Percentiles rank a stretch among this genome's conserved stretches.
These are phyloP conservation scores for Edaphochlamys debaryana DNA, from an alignment of 139 green algal genomes.

Conservation along the genomic window DNA sequence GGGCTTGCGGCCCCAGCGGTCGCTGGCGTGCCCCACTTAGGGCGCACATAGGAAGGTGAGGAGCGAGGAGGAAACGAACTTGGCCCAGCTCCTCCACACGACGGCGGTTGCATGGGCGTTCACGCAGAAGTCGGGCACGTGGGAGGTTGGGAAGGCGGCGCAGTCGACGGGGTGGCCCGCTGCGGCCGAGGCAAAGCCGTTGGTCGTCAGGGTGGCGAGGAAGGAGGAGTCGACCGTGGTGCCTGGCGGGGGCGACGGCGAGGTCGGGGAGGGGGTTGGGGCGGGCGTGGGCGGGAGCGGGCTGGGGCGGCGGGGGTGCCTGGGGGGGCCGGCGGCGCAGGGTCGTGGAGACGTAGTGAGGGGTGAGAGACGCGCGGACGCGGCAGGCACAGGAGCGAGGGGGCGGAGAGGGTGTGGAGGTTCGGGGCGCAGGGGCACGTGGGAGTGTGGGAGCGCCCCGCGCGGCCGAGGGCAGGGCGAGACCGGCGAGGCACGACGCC, in stretches of 20 bases:
- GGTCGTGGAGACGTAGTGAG: no score
- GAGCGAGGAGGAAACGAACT: constrained; percentile 73
- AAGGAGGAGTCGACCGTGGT: constrained; percentile 69
- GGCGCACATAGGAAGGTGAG: constrained; percentile 75
- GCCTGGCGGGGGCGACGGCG: constrained; percentile 47
- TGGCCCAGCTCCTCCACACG: constrained; percentile 58
- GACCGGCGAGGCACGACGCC: no score
- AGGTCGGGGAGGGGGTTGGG: background rate
- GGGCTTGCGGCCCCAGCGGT: constrained; percentile 78
- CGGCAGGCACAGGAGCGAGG: no score
- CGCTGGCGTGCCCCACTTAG: constrained; percentile 64
- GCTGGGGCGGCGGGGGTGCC: no score
- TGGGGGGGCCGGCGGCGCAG: background rate
- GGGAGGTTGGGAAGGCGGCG: constrained; percentile 52
- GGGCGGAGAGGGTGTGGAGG: no score
- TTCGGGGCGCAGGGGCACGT: no score
- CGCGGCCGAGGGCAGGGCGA: no score
- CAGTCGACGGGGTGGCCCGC: constrained; percentile 74
- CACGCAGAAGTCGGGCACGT: constrained; percentile 27
- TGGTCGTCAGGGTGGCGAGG: constrained; percentile 74
- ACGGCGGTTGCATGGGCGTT: constrained; percentile 52
- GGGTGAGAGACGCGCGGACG: no score
- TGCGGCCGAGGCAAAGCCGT: constrained; percentile 80
- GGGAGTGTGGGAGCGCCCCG: no score
- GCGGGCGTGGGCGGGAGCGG: no score